Base-by-base conservation (phyloP, 1,139 yeast species). In the Suhomyces atakaporum region DNA sequence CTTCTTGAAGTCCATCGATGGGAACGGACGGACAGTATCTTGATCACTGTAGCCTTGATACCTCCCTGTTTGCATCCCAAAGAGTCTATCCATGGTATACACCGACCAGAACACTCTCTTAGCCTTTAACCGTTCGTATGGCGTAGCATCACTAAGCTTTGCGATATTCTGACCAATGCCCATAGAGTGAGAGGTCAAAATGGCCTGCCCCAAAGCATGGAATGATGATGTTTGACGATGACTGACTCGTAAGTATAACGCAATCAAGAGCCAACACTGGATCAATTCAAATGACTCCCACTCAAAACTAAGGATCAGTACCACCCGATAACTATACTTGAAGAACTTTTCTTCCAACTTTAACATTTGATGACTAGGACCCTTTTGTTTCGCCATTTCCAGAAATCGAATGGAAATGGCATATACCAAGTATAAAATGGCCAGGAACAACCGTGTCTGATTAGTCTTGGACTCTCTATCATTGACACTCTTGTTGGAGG, bases 281-380 rank as follows among this genome's bases (percentile, higher is more conserved):
- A 80, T 71, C 44, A 81, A 64, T 51, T 81, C 88, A 42, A 77
- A 71, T 14, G 81, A 72, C 50, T 80, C 84, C 85, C 86, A 81
- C 53, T 81, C 84, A 53, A 80, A 79, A 29, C 79, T 66, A 31
- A 81, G 59, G 12, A 70, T 66, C 14, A 67, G 61, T 5, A 79
- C 60, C 9, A 79, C 70, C 16, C 61, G 54, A 52, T 75, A 62
- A 4, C 77, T 70, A 41, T 73, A 74, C 43, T 71, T 73, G 56
- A 81, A 81, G 29, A 79, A 56, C 23, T 49, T 42, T 43, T 77
- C 83, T 50, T 81, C 88, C 4, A 73, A 46, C 24, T 54, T 46
- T 10, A 71, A 50, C 43, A 51, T 44, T 19, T 51, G 60, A 29
- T 62, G 44, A 26, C 48, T 42, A 1, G 73, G 67, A 0, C 75